A percentile compares a stretch with the other conserved stretches of the same genome.
These are phyloP conservation scores for Phyllosticta paracitricarpa DNA, from an alignment of 2,329 filamentous ascomycete genomes.

Conservation along the genomic window DNA sequence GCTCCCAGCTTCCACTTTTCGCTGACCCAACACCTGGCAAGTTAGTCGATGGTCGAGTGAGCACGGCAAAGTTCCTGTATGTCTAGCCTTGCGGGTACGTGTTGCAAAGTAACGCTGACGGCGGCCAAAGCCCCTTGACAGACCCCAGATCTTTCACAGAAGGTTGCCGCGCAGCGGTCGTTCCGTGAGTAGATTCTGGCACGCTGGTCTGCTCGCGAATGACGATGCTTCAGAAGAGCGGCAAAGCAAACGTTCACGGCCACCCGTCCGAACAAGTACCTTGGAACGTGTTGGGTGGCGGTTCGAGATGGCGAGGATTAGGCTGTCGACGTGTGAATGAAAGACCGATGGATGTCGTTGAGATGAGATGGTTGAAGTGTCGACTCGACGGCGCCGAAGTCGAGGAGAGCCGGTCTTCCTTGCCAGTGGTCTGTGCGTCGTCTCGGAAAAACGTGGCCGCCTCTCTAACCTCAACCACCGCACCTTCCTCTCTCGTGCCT, in stretches of 20 bases:
- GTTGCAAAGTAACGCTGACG: not conserved
- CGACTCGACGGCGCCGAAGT: no score
- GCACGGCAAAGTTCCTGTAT: not conserved
- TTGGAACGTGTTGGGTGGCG: not conserved
- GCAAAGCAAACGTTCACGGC: not conserved
- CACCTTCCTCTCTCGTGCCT: no score
- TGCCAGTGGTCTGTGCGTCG: no score
- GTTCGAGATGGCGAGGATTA: not conserved
- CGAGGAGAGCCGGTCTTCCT: no score
- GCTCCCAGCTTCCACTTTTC: not conserved
- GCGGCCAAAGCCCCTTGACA: constrained; percentile 1
- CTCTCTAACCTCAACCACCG: no score
- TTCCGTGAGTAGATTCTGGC: not conserved
- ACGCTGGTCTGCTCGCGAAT: not conserved
- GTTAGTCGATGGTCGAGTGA: not conserved
- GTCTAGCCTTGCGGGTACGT: not conserved
- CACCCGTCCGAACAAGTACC: not conserved
- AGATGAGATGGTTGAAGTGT: no score
- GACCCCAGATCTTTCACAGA: constrained; percentile 3
- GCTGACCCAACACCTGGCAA: not conserved
- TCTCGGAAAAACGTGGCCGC: no score
- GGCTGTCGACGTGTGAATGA: not conserved
- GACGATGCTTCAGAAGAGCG: not conserved
- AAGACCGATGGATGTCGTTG: no score
- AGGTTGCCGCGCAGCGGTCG: not conserved